Evolutionary conservation across 2,329 filamentous ascomycete species (phyloP), one percentile per base, ranked within the genome.

Genomic region (Pestalotiopsis sp.): DNA sequence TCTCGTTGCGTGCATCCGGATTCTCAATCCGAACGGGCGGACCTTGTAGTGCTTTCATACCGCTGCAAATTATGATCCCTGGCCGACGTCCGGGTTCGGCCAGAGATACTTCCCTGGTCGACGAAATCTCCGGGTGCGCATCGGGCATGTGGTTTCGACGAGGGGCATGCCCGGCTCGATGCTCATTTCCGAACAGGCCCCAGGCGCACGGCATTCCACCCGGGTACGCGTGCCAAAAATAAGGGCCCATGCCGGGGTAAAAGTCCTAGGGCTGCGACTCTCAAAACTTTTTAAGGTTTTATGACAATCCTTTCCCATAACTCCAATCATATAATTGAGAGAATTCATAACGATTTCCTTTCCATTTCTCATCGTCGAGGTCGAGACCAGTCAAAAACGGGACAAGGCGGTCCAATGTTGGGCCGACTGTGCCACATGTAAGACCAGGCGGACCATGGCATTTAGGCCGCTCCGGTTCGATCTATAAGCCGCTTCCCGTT

Each of bases 401-500:
- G 17, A 41, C 38, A 14, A 4, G 20, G 31, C 64, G 64, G 64
- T 39, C 27, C 20, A 57, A 66, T 11, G 41, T 66, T 66, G 64
- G 25, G 49, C 64, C 64, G 64, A 66, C 31, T 66, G 36, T 7
- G 23, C 45, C 38, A 66, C 41, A 38, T 20, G 20, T 27, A 65
- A 36, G 20, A 20, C 60, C 45, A n/a, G 20, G 20, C 36, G 25
- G 25, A 45, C 49, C 36, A 56, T 11, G 25, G 39, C 39, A 39
- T 62, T 45, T 64, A n/a, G 9, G 9, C 61, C 61, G 49, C 23
- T 4, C 25, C 64, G 64, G 64, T 66, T 36, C 9, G 64, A 66
- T 57, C n/a, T 57, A 56, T 57, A 66, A 58, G 64, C 64, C 64
- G 64, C 20, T 36, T 23, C 64, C 64, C 45, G 49, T 66, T 31